phyloP scores from a whole-genome alignment of 805 yeast species.

The Sugiyamaella marilandica region DNA sequence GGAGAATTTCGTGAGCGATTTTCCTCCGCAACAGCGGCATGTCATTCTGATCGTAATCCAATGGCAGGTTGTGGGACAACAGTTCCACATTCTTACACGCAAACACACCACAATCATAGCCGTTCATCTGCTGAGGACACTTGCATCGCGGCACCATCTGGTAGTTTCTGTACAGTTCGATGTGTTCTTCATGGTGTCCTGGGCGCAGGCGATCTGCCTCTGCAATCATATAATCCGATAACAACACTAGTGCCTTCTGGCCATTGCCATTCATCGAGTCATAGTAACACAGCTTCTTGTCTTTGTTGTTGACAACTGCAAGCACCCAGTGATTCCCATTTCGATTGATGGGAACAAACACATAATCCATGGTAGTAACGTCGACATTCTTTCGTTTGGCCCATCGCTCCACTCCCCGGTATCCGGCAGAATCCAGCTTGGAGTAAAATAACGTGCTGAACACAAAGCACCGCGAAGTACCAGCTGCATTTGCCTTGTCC shows the following conservation, averaged over 20 bases:
- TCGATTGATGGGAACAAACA: constrained; percentile 83
- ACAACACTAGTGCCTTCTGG: constrained; percentile 39
- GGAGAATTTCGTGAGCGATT: constrained; percentile 57
- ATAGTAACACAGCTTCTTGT: constrained; percentile 57
- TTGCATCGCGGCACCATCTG: constrained; percentile 22
- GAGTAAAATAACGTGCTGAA: constrained; percentile 90
- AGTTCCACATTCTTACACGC: constrained; percentile 72
- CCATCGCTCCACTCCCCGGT: constrained; percentile 79
- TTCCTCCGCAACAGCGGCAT: constrained; percentile 62
- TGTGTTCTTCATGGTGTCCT: constrained; percentile 32
- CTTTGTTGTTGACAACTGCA: constrained; percentile 64
- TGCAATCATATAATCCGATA: constrained; percentile 58
- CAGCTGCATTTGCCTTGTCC: constrained; percentile 37
- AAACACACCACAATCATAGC: constrained; percentile 93
- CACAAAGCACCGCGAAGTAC: constrained; percentile 46
- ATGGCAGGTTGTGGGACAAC: constrained; percentile 45
- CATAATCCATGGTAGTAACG: constrained; percentile 56
- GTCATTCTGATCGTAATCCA: constrained; percentile 60
- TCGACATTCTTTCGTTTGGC: constrained; percentile 68
- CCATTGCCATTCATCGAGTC: constrained; percentile 65
- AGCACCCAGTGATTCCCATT: constrained; percentile 88
- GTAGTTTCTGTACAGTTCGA: constrained; percentile 28
- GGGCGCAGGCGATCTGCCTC: constrained; percentile 57
- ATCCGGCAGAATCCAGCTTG: constrained; percentile 60
- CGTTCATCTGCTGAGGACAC: constrained; percentile 87